These are phyloP conservation scores for Allium cepa DNA, from an alignment of 106 monocot genomes.

Conservation along the genomic window DNA sequence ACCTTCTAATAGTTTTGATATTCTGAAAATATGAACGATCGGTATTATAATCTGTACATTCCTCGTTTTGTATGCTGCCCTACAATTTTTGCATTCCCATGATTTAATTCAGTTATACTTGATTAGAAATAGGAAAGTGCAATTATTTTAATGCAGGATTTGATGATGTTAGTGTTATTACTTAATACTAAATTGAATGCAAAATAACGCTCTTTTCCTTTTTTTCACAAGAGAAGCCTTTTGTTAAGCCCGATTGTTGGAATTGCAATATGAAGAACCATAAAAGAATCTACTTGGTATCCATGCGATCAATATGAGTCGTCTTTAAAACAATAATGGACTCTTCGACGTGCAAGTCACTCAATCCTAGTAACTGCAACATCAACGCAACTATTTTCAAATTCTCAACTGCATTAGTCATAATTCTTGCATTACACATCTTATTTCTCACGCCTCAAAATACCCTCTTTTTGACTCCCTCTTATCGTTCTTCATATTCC, in stretches of 20 bases:
- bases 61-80: too few species aligned
- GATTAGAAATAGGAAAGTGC: too few species aligned
- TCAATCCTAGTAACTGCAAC: conserved; percentile 5
- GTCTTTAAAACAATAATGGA: conserved; percentile 10
- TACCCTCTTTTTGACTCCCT: conserved; percentile 1
- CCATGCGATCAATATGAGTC: conserved; percentile 1
- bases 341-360: conserved; percentile 7
- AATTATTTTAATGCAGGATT: too few species aligned
- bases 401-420: conserved; percentile 22
- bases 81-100: too few species aligned
- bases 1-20: too few species aligned
- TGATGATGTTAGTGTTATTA: too few species aligned
- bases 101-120: too few species aligned
- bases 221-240: neutral
- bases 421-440: conserved; percentile 33
- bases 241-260: neutral
- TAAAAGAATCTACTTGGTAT: too few species aligned
- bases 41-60: too few species aligned
- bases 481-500: conserved; percentile 7
- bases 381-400: conserved; percentile 27
- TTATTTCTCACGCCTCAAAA: conserved; percentile 26
- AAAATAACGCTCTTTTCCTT: neutral
- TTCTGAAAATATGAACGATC: too few species aligned
- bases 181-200: neutral
- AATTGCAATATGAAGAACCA: neutral